Evolutionary conservation across 345 rosid genomes (phyloP), one percentile per base, ranked within the genome.

Genomic region (Heritiera littoralis): DNA sequence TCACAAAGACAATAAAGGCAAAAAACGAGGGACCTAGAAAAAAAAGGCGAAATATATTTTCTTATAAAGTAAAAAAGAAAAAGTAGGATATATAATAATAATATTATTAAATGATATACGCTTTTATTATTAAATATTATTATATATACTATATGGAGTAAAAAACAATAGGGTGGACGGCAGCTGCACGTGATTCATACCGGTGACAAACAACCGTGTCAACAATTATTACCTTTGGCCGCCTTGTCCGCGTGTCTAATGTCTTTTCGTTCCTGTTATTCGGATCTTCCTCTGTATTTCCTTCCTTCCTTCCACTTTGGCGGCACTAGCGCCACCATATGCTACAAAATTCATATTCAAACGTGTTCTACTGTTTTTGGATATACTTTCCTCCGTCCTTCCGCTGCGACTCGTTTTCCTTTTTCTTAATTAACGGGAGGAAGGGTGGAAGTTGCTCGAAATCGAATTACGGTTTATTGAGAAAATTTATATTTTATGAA

Each of bases 101-200:
- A 23, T 23, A 23, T 23, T 23, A 23, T 23, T 23, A 23, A 23
- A 23, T 23, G 28, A 23, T 23, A 23, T 23, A 23, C 0, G 28
- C 28, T 23, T 23, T 23, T 23, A 23, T 23, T 23, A 23, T 23
- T 23, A 23, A 35, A 35, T 35, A 35, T 35, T 35, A 54, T 5
- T 17, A 5, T 17, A 51, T 32, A 12, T 10, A n/a, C n/a, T 4
- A 30, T 14, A 13, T 32, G 68, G 17, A 32, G 7, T 32, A 6
- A 66, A 40, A 32, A 35, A 14, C 5, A 12, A 51, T 14, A 7
- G 45, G 12, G 45, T 23, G 45, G 45, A 48, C 76, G 63, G 76
- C 63, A 72, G 48, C 23, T 51, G 30, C 76, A 72, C 76, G 76
- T 72, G 63, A 32, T 51, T 51, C 76, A 72, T 32, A 17, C 1